phyloP scores from a whole-genome alignment of 345 rosid genomes.

The Melaleuca alternifolia region DNA sequence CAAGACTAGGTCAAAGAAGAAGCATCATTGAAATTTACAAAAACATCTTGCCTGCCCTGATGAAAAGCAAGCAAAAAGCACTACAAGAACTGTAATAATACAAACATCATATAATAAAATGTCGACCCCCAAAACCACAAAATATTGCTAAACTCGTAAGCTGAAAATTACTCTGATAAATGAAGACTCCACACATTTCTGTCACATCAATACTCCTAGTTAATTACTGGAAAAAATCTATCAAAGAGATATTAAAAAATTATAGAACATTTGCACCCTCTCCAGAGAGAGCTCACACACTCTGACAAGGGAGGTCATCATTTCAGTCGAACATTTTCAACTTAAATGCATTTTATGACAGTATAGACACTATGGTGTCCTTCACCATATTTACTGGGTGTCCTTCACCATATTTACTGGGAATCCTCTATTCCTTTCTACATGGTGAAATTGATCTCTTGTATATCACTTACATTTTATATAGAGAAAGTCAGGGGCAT shows the following conservation, averaged over 20 bases:
- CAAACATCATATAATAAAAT: background rate
- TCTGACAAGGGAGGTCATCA: background rate
- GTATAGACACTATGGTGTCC: background rate
- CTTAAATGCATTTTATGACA: background rate
- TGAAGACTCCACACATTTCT: background rate
- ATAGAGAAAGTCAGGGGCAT: background rate
- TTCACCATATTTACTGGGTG: background rate
- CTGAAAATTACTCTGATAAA: background rate
- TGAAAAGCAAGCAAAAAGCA: background rate
- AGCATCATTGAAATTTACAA: background rate
- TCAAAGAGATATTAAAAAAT: background rate
- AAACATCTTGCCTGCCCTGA: background rate
- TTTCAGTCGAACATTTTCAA: background rate
- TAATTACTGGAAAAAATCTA: background rate
- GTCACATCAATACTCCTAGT: background rate
- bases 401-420: background rate
- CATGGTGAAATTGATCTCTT: background rate
- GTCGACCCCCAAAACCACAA: background rate
- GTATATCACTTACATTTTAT: background rate
- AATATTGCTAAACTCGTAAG: background rate
- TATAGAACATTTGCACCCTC: background rate
- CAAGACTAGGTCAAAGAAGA: background rate
- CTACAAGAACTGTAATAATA: background rate
- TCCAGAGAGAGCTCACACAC: background rate
- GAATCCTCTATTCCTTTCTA: background rate